phyloP scores from a whole-genome alignment of 176 grass and related monocot genomes.

The Triticum turgidum region DNA sequence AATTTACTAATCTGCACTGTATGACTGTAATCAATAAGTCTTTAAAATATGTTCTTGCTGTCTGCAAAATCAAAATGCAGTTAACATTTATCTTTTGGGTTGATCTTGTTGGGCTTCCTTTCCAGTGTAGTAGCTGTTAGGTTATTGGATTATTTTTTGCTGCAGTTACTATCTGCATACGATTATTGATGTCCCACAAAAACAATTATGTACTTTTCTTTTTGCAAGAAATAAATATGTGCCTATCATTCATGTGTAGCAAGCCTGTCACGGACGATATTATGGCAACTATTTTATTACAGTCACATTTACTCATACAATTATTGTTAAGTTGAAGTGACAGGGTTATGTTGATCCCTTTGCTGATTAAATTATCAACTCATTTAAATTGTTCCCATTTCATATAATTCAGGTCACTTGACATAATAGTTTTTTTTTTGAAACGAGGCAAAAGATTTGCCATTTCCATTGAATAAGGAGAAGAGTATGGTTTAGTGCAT shows the following conservation, averaged over 20 bases:
- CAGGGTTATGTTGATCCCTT: background rate
- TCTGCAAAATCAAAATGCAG: background rate
- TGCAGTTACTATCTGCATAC: background rate
- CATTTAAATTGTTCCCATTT: background rate
- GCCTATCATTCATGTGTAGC: background rate
- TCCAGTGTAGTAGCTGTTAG: background rate
- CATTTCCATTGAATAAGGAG: too few relatives aligned
- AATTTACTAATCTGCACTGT: background rate
- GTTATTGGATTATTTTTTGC: background rate
- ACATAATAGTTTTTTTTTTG: background rate
- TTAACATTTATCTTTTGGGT: background rate
- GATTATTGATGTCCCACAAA: background rate
- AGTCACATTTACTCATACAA: background rate
- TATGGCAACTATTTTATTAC: background rate
- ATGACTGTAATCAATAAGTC: background rate
- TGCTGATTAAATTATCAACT: background rate
- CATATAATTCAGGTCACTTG: background rate
- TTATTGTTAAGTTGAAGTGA: background rate
- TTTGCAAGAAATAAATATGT: background rate
- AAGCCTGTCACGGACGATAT: background rate
- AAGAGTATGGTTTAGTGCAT: too few relatives aligned
- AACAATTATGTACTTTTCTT: background rate
- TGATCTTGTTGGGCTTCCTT: background rate
- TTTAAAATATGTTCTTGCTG: background rate
- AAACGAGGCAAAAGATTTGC: too few relatives aligned